phyloP scores from a whole-genome alignment of 306 rosid genomes.

The Pyrus betulifolia region DNA sequence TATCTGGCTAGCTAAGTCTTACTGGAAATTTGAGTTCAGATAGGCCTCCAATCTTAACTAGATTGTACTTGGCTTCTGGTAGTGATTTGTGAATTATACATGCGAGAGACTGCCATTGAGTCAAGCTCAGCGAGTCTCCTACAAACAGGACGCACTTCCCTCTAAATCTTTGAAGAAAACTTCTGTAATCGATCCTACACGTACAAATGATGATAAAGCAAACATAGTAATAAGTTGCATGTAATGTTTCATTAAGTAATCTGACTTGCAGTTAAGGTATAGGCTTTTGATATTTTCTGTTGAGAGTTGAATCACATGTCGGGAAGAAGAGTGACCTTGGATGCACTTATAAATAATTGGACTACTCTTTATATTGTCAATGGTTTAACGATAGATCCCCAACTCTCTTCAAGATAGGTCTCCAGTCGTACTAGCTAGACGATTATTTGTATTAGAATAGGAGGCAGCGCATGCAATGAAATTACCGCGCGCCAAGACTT shows the following conservation, averaged over 20 bases:
- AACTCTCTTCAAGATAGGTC: no score
- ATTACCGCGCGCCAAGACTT: no score
- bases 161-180: not conserved
- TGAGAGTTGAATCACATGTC: no score
- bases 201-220: not conserved
- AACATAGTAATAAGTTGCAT: not conserved
- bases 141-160: constrained; percentile 15
- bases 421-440: not conserved
- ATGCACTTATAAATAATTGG: no score
- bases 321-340: no score
- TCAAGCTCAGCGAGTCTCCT: constrained; percentile 19
- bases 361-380: no score
- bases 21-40: constrained; percentile 45
- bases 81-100: constrained; percentile 42
- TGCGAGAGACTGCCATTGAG: constrained; percentile 28
- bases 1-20: not conserved
- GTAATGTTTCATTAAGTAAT: no score
- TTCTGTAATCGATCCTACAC: not conserved
- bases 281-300: no score
- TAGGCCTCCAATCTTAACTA: constrained; percentile 12
- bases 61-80: constrained; percentile 28
- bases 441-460: not conserved
- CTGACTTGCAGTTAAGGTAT: no score
- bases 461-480: not conserved
- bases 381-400: no score